Conservation (phyloP, 2,329 filamentous ascomycete genomes). For the Monosporascus ibericus region DNA sequence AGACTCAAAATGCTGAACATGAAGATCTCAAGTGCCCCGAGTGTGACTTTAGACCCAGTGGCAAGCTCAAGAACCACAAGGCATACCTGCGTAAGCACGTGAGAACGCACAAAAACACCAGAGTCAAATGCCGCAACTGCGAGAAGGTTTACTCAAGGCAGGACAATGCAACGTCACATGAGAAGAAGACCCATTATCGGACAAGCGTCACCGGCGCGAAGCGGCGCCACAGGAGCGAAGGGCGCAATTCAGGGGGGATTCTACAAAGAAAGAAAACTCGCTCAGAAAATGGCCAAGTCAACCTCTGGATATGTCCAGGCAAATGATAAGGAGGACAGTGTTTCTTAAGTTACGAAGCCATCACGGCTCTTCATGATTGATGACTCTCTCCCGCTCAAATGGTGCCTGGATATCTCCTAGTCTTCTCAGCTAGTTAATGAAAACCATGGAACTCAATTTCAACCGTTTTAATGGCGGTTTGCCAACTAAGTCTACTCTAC, state of each 20-base stretch:
- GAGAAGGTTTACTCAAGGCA: background rate
- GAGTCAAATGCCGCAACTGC: background rate
- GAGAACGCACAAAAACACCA: background rate
- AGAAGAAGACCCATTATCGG: background rate
- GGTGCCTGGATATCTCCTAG: no score
- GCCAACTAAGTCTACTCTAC: no score
- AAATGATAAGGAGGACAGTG: no score
- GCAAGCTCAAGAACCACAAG: background rate
- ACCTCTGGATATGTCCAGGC: no score
- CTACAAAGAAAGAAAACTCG: background rate
- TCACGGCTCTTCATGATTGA: no score
- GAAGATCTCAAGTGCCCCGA: background rate
- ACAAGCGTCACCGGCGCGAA: background rate
- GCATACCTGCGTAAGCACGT: background rate
- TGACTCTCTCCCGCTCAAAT: no score
- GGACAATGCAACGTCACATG: background rate
- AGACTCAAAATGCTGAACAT: background rate
- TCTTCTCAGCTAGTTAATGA: no score
- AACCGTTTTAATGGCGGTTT: no score
- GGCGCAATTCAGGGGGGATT: background rate
- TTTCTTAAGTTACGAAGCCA: no score
- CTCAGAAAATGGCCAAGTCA: background rate
- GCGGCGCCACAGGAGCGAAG: background rate
- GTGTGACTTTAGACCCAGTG: background rate
- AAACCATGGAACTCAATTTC: no score